Conservation (phyloP, 768 basidiomycete species). For the Mycena rebaudengoi region DNA sequence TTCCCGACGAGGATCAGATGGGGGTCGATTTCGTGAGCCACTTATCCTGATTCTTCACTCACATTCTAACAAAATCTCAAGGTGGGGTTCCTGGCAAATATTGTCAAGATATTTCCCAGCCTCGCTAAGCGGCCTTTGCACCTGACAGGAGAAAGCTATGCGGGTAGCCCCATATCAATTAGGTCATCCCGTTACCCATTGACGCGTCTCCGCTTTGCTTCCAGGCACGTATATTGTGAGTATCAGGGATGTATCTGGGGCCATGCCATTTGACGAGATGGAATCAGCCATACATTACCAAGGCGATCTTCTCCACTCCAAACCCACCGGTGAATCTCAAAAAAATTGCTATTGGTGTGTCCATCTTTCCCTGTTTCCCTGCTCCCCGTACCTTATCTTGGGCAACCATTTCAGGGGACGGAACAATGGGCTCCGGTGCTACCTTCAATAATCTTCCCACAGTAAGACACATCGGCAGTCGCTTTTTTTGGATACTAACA, state of each 20-base stretch:
- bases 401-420: no score
- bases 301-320: slow-evolving; percentile 67
- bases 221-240: slow-evolving; percentile 71
- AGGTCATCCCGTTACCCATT: no score
- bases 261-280: neutral
- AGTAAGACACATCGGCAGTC: slow-evolving; percentile 36
- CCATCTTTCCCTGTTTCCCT: no score
- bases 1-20: slow-evolving; percentile 71
- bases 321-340: slow-evolving; percentile 74
- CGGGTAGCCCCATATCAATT: no score
- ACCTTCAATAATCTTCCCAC: slow-evolving; percentile 63
- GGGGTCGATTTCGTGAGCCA: slow-evolving; percentile 59
- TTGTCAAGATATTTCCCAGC: slow-evolving; percentile 78
- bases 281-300: slow-evolving; percentile 68
- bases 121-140: slow-evolving; percentile 72
- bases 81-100: slow-evolving; percentile 76
- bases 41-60: neutral
- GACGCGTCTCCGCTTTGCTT: no score
- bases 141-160: slow-evolving; percentile 78
- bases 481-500: neutral
- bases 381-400: no score
- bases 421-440: slow-evolving; percentile 58
- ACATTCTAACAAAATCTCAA: slow-evolving; percentile 32
- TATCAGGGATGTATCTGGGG: no score
- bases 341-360: slow-evolving; percentile 77